Evolutionary conservation across 257 asterid genomes (phyloP), one percentile per base, ranked within the genome.

Genomic region (Solanum microdontum): DNA sequence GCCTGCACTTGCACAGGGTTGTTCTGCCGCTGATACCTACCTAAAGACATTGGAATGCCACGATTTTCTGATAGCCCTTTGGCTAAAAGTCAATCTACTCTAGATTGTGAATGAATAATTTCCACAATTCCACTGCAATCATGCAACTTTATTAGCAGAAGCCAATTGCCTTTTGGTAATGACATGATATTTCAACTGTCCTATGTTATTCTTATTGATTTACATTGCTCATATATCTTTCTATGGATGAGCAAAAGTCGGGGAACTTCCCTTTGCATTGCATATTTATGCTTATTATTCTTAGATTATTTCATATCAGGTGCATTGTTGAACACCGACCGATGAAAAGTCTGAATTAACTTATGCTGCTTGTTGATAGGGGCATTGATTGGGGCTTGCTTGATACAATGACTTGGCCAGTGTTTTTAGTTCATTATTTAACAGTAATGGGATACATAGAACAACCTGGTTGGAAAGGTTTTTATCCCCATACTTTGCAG

Each of bases 341-440:
- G 40, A 45, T 80, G 17, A 82, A 45, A 45, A 19, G 85, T 48
- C 85, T 82, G 40, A 48, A 80, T 80, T 82, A 48, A 48, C 69
- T 15, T 48, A 8, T 82, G 85, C 28, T 82, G 69, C 64, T 74
- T 90, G 85, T 85, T 82, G 66, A 80, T 92, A 95, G 99, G 92
- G 89, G 88, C 88, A 89, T 93, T 88, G 97, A 96, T 87, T 96
- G 99, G 99, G 93, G 91, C 89, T 92, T 96, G 95, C 94, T 96
- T 58, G 99, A 96, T 91, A 58, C 94, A 58, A 37, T 95, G 89
- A 96, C 98, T 83, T 96, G 99, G 98, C 98, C 98, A 34, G 89
- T 94, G 77, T 94, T 90, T 89, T 85, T 94, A 90, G 92, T 92
- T 86, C 93, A 94, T 60, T 96, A 96, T 92, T 90, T 95, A 79